Evolutionary conservation across 495 filamentous ascomycete species (phyloP).

Genomic region (Jackrogersella minutella): DNA sequence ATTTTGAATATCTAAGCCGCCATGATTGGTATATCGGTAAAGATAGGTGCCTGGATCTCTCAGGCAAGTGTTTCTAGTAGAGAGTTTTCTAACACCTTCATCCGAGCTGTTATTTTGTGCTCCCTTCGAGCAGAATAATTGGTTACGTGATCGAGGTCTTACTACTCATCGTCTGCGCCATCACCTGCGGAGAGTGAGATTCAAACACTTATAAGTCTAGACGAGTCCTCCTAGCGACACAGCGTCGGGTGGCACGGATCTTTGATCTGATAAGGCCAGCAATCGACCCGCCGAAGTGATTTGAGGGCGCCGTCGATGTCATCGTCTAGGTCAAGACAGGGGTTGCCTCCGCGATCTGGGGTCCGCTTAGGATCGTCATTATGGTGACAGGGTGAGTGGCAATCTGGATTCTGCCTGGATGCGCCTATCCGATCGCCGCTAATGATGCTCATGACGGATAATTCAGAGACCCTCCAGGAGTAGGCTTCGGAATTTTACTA

Average conservation of each 20-base stretch:
- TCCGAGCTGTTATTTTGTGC: not conserved
- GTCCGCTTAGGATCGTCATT: conserved; percentile 31
- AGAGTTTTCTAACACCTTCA: not conserved
- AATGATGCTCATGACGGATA: not conserved
- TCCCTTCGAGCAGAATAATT: not conserved
- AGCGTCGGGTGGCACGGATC: conserved; percentile 29
- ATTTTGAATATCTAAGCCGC: too few relatives aligned
- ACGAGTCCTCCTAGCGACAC: conserved; percentile 31
- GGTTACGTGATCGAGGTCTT: not conserved
- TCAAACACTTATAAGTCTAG: conserved; percentile 19
- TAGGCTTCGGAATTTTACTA: too few relatives aligned
- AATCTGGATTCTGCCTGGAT: conserved; percentile 7
- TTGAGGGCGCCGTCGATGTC: conserved; percentile 36
- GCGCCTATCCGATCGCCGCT: conserved; percentile 5
- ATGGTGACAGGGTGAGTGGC: too few relatives aligned
- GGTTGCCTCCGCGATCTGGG: conserved; percentile 36
- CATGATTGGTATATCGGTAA: not conserved
- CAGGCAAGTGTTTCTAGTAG: too few relatives aligned
- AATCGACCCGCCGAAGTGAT: conserved; percentile 28
- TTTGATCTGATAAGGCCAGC: conserved; percentile 28
- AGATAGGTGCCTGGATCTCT: too few relatives aligned
- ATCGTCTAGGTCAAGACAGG: conserved; percentile 35
- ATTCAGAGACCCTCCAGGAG: too few relatives aligned
- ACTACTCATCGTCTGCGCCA: not conserved
- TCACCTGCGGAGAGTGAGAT: not conserved